Percentiles rank a stretch among this genome's conserved stretches.
Conservation (phyloP, 805 yeast species). For the Yarrowia sp. region DNA sequence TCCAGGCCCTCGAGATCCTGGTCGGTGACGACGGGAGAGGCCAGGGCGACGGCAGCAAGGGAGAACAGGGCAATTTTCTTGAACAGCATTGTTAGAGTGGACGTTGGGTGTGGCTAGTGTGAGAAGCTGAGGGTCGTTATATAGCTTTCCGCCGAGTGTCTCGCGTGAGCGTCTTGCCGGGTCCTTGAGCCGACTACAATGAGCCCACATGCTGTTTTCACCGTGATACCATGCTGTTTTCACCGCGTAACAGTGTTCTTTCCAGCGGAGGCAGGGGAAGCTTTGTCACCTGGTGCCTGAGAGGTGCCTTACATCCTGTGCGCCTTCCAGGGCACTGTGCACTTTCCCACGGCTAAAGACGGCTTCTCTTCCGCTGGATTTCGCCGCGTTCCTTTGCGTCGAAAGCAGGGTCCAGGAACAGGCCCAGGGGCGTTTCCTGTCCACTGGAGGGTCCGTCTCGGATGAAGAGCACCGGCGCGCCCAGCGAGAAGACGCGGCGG, state of each 20-base stretch:
- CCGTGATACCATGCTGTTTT: neutral
- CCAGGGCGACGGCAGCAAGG: slow-evolving; percentile 11
- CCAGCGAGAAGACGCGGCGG: neutral
- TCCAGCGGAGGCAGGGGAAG: neutral
- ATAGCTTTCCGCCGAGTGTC: neutral
- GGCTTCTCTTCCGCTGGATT: neutral
- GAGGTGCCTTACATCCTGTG: neutral
- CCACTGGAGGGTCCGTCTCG: neutral
- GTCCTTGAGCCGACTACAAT: no score
- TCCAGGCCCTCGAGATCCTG: slow-evolving; percentile 14
- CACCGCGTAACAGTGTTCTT: neutral
- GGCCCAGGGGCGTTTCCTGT: slow-evolving; percentile 8
- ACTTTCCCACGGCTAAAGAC: neutral
- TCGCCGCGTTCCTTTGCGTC: neutral
- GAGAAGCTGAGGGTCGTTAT: neutral
- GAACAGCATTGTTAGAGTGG: slow-evolving; percentile 2
- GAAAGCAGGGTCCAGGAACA: slow-evolving; percentile 17
- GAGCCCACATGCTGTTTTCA: neutral
- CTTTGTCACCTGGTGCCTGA: neutral
- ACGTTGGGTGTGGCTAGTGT: neutral
- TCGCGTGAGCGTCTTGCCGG: neutral
- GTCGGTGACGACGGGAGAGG: slow-evolving; percentile 16
- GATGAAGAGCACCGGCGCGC: neutral
- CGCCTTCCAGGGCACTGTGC: neutral
- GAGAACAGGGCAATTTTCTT: slow-evolving; percentile 13